Evolutionary conservation across 1,284 basidiomycete genomes (phyloP).

Genomic region (Kalmanozyma brasiliensis): DNA sequence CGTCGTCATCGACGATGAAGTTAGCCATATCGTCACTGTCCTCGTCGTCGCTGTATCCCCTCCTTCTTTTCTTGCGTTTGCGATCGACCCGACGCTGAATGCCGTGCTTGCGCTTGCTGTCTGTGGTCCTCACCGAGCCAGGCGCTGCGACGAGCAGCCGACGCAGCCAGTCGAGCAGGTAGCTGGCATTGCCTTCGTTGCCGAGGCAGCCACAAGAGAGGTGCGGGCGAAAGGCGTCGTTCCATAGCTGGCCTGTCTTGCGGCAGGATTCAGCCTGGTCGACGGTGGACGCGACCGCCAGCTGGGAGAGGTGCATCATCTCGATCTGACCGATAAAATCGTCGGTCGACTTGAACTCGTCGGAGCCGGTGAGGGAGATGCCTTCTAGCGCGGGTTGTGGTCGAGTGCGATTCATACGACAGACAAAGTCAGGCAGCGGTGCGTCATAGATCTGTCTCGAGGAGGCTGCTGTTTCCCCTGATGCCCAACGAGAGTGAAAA

Average conservation of each 20-base stretch:
- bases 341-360: conserved; percentile 3
- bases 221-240: conserved; percentile 39
- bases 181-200: conserved; percentile 39
- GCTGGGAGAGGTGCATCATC: conserved; percentile 3
- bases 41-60: conserved; percentile 27
- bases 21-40: conserved; percentile 38
- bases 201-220: conserved; percentile 28
- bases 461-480: background rate
- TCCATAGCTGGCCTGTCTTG: conserved; percentile 29
- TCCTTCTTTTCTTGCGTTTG: conserved; percentile 3
- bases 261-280: background rate
- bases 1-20: conserved; percentile 55
- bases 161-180: conserved; percentile 53
- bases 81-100: conserved; percentile 38
- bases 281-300: background rate
- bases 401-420: conserved; percentile 13
- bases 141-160: conserved; percentile 38
- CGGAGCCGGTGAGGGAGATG: conserved; percentile 6
- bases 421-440: conserved; percentile 19
- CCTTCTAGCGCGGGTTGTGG: background rate
- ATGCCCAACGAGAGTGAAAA: conserved; percentile 20
- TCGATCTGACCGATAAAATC: conserved; percentile 16
- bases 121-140: conserved; percentile 10
- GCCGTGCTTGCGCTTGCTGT: conserved; percentile 18
- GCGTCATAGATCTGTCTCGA: background rate